Base-by-base conservation (phyloP, 2,329 filamentous ascomycete genomes). In the Ceratocystis cubensis region DNA sequence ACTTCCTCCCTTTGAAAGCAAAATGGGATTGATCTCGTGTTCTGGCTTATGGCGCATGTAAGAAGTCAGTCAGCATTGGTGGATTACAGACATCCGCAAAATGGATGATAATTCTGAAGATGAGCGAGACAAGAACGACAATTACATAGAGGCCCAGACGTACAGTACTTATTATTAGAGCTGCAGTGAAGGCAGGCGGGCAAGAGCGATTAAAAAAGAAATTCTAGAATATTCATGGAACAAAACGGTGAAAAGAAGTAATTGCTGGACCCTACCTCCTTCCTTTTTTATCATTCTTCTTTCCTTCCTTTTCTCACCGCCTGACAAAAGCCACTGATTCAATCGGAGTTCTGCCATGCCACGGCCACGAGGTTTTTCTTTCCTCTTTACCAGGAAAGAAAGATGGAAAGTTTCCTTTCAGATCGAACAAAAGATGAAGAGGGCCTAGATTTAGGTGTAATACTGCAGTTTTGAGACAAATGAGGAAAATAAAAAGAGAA, bases 141-240 rank as follows among this genome's bases (percentile, higher is more conserved):
- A 6, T n/a, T 33, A 30, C 10, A 13, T 6, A 22, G 17, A 30
- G 17, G 1, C 22, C 4, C 37, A 41, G 37, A 13, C 37, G 37
- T 13, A 15, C 37, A 41, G 37, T 13, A 41, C 13, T 15, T 15
- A 41, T 15, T 15, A 5, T 15, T 13, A 41, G 37, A 41, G 13
- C 10, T 15, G 37, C 37, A 41, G 10, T 5, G 3, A 8, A n/a
- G 53, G 28, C 28, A 59, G 20, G 17, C 30, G 37, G 56, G 28
- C 33, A 59, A 33, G 56, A 33, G 56, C 56, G 56, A 59, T n/a
- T 33, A 59, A n/a, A 59, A 59, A 59, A 37, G 56, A 59, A 37
- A 20, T 59, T 59, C 56, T 59, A 59, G 56, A 59, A 59, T 37
- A n/a, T 59, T 30, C 28, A 59, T 37, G 28, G 56, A 59, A 59